Conservation (phyloP, 345 rosid species). For the Salix caprea region DNA sequence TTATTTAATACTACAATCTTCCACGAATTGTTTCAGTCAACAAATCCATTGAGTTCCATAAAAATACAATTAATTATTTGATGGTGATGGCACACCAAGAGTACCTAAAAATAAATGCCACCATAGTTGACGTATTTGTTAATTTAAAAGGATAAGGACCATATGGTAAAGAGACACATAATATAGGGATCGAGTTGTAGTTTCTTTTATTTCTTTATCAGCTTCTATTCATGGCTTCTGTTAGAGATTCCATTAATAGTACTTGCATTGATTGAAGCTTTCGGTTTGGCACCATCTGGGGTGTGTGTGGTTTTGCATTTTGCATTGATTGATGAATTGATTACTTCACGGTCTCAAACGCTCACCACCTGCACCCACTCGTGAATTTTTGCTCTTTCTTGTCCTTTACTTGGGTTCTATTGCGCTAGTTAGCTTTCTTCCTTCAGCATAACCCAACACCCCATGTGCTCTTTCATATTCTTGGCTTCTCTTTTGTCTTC, state of each 20-base stretch:
- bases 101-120: too few relatives aligned
- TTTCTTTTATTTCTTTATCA: background rate
- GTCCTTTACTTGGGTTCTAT: background rate
- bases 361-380: background rate
- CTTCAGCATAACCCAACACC: background rate
- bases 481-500: background rate
- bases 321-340: background rate
- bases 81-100: too few relatives aligned
- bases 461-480: background rate
- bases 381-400: background rate
- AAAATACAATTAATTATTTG: too few relatives aligned
- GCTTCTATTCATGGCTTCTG: background rate
- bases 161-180: rapidly evolving
- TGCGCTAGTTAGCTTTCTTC: background rate
- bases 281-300: constrained; percentile 7
- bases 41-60: too few relatives aligned
- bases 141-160: too few relatives aligned
- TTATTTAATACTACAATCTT: too few relatives aligned
- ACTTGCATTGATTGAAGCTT: constrained; percentile 13
- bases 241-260: background rate
- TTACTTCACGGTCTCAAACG: background rate
- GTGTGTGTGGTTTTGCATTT: background rate
- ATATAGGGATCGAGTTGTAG: background rate
- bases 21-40: too few relatives aligned
- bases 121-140: too few relatives aligned